Base-by-base conservation (phyloP, 108 stramenopile genomes). In the Epipyxis sp. region DNA sequence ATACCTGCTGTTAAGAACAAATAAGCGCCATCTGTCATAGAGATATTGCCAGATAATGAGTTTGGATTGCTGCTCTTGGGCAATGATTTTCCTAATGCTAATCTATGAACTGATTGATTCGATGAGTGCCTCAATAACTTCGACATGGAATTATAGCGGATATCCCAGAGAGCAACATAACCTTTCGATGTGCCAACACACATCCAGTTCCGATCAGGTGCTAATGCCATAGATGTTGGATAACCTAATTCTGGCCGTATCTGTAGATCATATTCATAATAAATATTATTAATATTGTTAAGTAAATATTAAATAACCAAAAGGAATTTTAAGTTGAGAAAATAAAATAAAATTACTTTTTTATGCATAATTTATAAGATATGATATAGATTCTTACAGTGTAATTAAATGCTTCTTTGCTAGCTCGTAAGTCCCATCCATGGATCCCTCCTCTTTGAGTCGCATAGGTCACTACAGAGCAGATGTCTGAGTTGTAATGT, bases 201-300 rank as follows among this genome's bases (percentile, higher is more conserved):
- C 6, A 74, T 39, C 71, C 71, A 74, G 3, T 74, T 13, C 41
- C 71, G 71, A 37, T 74, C 71, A 37, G 13, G 13, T 32, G 32
- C 3, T 6, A 46, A 13, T 42, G 71, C 34, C 71, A 74, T 39
- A 10, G 71, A 16, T 6, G 71, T 74, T 10, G 34, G 13, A 37
- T 3, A 10, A 42, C 71, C 71, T 29, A 74, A 42, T 42, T 74
- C 71, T 39, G 71, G 71, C 3, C 71, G 44, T n/a, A n/a, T n/a
- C n/a, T n/a, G n/a, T n/a, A n/a, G n/a, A n/a, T n/a, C n/a, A n/a
- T n/a, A n/a, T n/a, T n/a, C n/a, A n/a, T n/a, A n/a, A n/a, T n/a
- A n/a, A n/a, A n/a, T n/a, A n/a, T n/a, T n/a, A n/a, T n/a, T n/a
- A n/a, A n/a, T n/a, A n/a, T n/a, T n/a, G n/a, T n/a, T n/a, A n/a